phyloP scores from a whole-genome alignment of 805 yeast species.

The Ogataea ramenticola region DNA sequence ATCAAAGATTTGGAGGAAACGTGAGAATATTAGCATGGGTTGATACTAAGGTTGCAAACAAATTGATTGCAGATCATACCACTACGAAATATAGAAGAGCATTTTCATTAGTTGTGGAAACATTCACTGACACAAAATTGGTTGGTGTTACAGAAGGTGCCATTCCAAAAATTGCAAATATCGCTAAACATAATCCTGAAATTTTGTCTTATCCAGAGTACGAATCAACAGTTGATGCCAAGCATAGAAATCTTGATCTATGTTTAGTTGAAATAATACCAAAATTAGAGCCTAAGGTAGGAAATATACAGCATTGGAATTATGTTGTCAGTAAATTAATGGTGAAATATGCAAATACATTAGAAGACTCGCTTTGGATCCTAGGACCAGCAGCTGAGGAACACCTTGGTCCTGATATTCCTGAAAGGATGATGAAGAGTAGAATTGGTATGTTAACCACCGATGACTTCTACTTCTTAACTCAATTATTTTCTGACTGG shows the following conservation, averaged over 20 bases:
- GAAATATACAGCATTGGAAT: constrained; percentile 52
- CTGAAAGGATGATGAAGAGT: constrained; percentile 34
- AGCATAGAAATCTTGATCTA: background rate
- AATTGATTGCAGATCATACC: background rate
- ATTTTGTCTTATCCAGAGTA: background rate
- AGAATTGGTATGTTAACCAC: constrained; percentile 40
- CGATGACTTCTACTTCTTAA: constrained; percentile 48
- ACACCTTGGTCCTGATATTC: constrained; percentile 31
- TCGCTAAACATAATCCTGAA: background rate
- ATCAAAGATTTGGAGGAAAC: constrained; percentile 60
- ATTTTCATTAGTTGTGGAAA: background rate
- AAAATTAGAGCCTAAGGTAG: background rate
- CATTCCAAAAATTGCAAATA: background rate
- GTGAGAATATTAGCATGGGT: constrained; percentile 61
- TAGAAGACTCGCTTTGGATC: constrained; percentile 39
- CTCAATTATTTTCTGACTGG: constrained; percentile 59
- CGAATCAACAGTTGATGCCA: background rate
- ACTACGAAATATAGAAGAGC: background rate
- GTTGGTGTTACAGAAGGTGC: background rate
- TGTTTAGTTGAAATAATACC: background rate
- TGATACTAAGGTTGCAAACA: constrained; percentile 39
- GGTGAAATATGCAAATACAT: constrained; percentile 29
- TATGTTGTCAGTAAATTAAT: constrained; percentile 57
- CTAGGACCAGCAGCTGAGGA: constrained; percentile 81
- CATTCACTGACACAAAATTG: background rate